These are phyloP conservation scores for Hsuehochloa calcarea DNA, from an alignment of 176 grass and related monocot species.

Conservation along the genomic window DNA sequence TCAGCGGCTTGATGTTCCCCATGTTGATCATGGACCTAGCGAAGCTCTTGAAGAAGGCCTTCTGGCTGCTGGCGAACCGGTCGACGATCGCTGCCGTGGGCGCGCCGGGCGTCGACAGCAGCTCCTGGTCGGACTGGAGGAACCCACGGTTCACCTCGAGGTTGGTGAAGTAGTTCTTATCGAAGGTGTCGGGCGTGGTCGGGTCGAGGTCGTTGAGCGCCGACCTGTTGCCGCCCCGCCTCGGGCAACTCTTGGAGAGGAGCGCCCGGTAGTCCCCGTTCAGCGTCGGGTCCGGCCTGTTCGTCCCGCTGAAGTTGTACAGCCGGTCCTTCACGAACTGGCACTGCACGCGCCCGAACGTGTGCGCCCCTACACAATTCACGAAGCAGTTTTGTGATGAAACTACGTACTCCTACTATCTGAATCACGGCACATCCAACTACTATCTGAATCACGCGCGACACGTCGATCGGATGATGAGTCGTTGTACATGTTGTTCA, in stretches of 20 bases:
- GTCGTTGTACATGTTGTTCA: not conserved
- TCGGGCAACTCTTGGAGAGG: constrained; percentile 49
- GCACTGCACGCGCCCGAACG: constrained; percentile 71
- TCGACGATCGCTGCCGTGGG: constrained; percentile 45
- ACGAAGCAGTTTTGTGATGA: not conserved
- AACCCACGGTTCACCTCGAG: constrained; percentile 49
- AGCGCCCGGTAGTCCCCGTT: constrained; percentile 40
- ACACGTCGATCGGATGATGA: not conserved
- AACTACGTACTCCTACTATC: not conserved
- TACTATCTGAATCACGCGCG: not conserved
- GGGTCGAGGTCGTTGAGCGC: constrained; percentile 64
- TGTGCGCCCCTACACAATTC: constrained; percentile 66
- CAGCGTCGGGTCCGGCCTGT: constrained; percentile 54
- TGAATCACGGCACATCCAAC: not conserved
- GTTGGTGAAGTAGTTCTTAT: constrained; percentile 71
- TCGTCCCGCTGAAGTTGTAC: constrained; percentile 66
- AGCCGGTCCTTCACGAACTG: constrained; percentile 52
- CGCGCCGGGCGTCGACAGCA: constrained; percentile 52
- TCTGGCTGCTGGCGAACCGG: constrained; percentile 54
- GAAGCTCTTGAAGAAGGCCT: constrained; percentile 69
- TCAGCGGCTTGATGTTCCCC: constrained; percentile 67
- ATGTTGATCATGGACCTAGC: constrained; percentile 70
- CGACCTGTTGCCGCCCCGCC: constrained; percentile 38
- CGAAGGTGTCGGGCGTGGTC: constrained; percentile 72
- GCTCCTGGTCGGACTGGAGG: constrained; percentile 74